Conservation (phyloP, 1,284 basidiomycete species). For the Leccinum glutinopallens region DNA sequence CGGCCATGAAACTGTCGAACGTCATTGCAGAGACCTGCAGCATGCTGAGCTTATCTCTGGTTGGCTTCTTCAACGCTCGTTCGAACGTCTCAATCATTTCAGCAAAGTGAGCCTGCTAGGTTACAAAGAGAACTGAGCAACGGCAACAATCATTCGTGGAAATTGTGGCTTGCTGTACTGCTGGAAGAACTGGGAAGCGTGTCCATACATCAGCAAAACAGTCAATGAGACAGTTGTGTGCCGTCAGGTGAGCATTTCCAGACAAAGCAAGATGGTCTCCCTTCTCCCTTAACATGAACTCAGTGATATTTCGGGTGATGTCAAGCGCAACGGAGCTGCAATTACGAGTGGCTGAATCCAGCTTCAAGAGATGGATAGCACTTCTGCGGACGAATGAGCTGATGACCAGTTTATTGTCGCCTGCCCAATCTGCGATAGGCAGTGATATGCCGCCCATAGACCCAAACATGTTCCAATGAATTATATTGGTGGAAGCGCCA, state of each 20-base stretch:
- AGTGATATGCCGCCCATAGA: conserved; percentile 47
- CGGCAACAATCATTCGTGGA: conserved; percentile 33
- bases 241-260: conserved; percentile 26
- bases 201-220: conserved; percentile 63
- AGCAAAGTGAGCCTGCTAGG: conserved; percentile 46
- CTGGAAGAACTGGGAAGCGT: conserved; percentile 60
- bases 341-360: conserved; percentile 35
- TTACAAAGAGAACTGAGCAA: conserved; percentile 45
- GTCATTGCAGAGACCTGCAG: conserved; percentile 36
- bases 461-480: too few relatives aligned
- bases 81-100: conserved; percentile 51
- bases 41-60: conserved; percentile 42
- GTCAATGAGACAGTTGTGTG: conserved; percentile 54
- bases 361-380: conserved; percentile 44
- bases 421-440: conserved; percentile 32
- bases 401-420: conserved; percentile 34
- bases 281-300: conserved; percentile 54
- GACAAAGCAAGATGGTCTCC: conserved; percentile 22
- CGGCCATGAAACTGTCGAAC: conserved; percentile 19
- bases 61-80: conserved; percentile 50
- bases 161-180: conserved; percentile 49
- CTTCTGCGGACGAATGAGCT: conserved; percentile 48
- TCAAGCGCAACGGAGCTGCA: conserved; percentile 48
- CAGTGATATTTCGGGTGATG: conserved; percentile 55
- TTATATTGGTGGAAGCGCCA: conserved; percentile 27